phyloP scores from a whole-genome alignment of 805 yeast species.

The Metschnikowia chrysomelidarum region DNA sequence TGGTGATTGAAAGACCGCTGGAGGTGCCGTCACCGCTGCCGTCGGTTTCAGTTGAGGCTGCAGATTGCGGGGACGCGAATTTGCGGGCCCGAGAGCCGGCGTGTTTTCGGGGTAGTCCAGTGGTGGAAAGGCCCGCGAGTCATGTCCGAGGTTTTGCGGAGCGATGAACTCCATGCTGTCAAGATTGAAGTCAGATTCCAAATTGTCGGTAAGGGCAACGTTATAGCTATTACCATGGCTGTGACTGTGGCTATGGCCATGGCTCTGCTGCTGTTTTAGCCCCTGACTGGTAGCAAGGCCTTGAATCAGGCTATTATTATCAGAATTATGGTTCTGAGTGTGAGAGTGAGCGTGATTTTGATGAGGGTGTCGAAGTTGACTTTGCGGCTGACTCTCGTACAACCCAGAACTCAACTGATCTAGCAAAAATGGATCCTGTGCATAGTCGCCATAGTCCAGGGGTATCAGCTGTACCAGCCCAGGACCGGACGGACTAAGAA shows the following conservation, averaged over 20 bases:
- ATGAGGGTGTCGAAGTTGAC: neutral
- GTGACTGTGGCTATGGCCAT: no score
- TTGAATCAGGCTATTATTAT: neutral
- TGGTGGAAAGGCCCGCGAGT: conserved; percentile 20
- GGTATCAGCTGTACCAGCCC: no score
- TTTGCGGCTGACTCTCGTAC: conserved; percentile 7
- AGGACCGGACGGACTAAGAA: no score
- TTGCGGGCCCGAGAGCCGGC: conserved; percentile 15
- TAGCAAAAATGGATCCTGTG: conserved; percentile 12
- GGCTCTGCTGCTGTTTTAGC: no score
- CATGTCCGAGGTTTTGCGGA: conserved; percentile 15
- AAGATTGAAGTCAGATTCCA: conserved; percentile 10
- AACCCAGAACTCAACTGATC: conserved; percentile 11
- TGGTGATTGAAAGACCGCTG: conserved; percentile 26
- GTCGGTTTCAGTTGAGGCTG: neutral
- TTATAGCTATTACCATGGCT: no score
- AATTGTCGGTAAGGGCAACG: no score
- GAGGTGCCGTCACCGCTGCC: neutral
- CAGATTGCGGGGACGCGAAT: neutral
- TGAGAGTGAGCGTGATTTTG: neutral
- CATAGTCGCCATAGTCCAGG: neutral
- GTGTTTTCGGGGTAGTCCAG: conserved; percentile 19
- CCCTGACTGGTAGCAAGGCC: neutral
- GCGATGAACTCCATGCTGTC: conserved; percentile 17
- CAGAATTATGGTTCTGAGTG: neutral